Conservation (phyloP, 2,329 filamentous ascomycete genomes). For the Gliomastix tumulicola region DNA sequence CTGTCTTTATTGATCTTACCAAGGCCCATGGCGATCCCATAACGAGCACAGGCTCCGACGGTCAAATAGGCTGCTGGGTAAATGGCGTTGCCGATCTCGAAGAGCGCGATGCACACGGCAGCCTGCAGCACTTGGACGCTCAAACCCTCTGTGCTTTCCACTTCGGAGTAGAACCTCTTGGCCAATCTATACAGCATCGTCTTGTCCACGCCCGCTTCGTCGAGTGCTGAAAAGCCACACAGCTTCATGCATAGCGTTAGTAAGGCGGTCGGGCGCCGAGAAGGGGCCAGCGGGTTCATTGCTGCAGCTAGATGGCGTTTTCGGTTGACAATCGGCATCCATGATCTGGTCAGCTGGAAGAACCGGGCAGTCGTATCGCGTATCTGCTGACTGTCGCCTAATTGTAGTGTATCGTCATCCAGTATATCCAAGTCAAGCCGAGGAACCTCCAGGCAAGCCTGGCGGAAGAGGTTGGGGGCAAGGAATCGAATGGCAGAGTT, state of each 20-base stretch:
- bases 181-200: neutral
- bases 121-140: conserved; percentile 3
- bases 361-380: neutral
- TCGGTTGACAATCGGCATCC: conserved; percentile 1
- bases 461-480: neutral
- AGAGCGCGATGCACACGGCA: conserved; percentile 7
- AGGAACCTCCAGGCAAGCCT: neutral
- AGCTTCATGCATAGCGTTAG: conserved; percentile 1
- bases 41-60: conserved; percentile 7
- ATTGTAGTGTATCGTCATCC: neutral
- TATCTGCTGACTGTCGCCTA: neutral
- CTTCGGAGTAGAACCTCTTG: neutral
- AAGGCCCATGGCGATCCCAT: conserved; percentile 6
- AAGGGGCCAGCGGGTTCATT: neutral
- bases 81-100: conserved; percentile 8
- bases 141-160: neutral
- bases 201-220: neutral
- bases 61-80: conserved; percentile 10
- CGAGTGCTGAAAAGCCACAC: neutral
- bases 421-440: neutral
- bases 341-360: neutral
- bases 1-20: conserved; percentile 4
- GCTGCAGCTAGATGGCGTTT: neutral
- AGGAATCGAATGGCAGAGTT: conserved; percentile 1
- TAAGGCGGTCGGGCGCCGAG: neutral